Conservation (phyloP, 257 asterid species). For the Voacanga thouarsii region DNA sequence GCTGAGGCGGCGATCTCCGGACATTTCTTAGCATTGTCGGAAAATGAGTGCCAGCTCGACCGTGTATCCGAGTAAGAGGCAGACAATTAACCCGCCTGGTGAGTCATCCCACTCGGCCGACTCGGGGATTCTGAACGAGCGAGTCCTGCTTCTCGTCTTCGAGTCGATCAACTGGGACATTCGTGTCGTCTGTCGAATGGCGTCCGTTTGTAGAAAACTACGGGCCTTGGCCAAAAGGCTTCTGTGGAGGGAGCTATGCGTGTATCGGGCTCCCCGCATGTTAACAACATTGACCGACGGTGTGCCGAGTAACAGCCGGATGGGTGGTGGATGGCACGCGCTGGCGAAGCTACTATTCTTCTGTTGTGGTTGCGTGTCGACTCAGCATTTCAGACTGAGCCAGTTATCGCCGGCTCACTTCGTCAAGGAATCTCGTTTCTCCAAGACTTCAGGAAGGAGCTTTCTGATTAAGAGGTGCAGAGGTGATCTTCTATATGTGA, state of each 20-base stretch:
- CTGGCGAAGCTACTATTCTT: conserved; percentile 68
- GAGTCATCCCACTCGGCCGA: conserved; percentile 31
- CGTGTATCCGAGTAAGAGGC: conserved; percentile 22
- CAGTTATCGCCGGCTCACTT: conserved; percentile 52
- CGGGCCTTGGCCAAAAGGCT: conserved; percentile 67
- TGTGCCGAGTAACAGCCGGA: conserved; percentile 28
- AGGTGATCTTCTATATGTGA: conserved; percentile 62
- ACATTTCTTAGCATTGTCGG: neutral
- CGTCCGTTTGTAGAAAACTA: conserved; percentile 50
- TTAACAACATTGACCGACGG: conserved; percentile 39
- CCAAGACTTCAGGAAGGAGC: conserved; percentile 85
- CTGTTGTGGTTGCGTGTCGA: conserved; percentile 77
- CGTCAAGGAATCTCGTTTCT: conserved; percentile 56
- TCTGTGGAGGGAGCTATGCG: conserved; percentile 72
- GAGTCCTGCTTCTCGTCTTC: conserved; percentile 44
- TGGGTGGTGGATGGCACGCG: conserved; percentile 70
- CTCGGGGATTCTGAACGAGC: conserved; percentile 64
- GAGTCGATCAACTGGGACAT: conserved; percentile 68
- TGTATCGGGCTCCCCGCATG: conserved; percentile 62
- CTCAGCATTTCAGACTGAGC: conserved; percentile 38
- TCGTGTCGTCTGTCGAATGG: conserved; percentile 42
- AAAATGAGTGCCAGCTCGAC: conserved; percentile 31
- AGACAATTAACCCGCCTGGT: conserved; percentile 10
- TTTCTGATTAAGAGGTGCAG: conserved; percentile 55
- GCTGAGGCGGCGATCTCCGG: neutral